These are phyloP conservation scores for Liquidambar formosana DNA, from an alignment of 164 flowering plant species.

Conservation along the genomic window DNA sequence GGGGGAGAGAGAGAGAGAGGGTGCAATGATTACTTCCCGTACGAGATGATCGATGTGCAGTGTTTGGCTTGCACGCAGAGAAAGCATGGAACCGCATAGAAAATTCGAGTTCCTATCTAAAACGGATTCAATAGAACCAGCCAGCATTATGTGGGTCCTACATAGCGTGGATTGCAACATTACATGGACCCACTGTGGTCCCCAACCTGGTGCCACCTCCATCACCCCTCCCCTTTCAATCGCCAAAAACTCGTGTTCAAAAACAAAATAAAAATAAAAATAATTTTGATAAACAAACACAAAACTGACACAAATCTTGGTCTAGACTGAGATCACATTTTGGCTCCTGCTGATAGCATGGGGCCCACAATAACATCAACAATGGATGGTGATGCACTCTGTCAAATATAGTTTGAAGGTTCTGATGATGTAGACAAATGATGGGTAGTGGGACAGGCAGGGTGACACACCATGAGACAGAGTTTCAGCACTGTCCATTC, in stretches of 20 bases:
- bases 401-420: constrained; percentile 7
- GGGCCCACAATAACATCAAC: not conserved
- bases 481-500: not conserved
- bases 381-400: no score
- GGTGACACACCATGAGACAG: constrained; percentile 5
- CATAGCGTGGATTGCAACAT: constrained; percentile 37
- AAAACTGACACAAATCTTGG: no score
- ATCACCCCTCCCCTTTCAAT: not conserved
- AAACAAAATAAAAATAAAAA: not conserved
- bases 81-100: constrained; percentile 28
- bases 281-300: no score
- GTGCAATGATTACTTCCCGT: constrained; percentile 27
- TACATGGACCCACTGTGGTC: no score
- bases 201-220: constrained; percentile 7
- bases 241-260: constrained; percentile 9
- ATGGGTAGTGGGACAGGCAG: constrained; percentile 13
- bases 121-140: constrained; percentile 28
- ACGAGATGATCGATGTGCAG: constrained; percentile 20
- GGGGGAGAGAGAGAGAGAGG: constrained; percentile 10
- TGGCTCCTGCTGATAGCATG: no score
- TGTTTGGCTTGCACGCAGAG: constrained; percentile 56
- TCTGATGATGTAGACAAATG: constrained; percentile 19
- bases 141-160: constrained; percentile 33
- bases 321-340: no score
- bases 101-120: constrained; percentile 30